Conservation (phyloP, 192 early-diverging fungal species). For the Backusella parvicylindrica region DNA sequence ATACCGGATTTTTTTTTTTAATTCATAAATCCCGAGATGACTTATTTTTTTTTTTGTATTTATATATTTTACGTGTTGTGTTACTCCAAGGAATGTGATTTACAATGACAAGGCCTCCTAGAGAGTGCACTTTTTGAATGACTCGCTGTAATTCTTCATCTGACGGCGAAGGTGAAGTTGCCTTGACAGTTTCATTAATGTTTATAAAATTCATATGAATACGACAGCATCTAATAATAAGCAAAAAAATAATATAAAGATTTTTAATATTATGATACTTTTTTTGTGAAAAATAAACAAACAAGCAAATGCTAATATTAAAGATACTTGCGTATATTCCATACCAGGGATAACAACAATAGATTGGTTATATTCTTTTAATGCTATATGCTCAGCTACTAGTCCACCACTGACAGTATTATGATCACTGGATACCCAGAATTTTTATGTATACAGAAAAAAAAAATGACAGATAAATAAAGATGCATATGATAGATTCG, state of each 20-base stretch:
- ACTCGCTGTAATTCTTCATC: slow-evolving; percentile 57
- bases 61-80: slow-evolving; percentile 41
- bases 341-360: slow-evolving; percentile 66
- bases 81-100: slow-evolving; percentile 82
- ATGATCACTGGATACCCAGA: slow-evolving; percentile 50
- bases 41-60: neutral
- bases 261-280: neutral
- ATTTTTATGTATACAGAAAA: neutral
- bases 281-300: neutral
- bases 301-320: no score
- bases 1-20: neutral
- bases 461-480: neutral
- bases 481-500: neutral
- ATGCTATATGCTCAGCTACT: slow-evolving; percentile 53
- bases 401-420: slow-evolving; percentile 63
- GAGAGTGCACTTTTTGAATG: slow-evolving; percentile 55
- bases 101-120: slow-evolving; percentile 69
- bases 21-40: neutral
- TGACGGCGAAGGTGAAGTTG: slow-evolving; percentile 49
- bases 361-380: slow-evolving; percentile 42
- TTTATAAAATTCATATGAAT: slow-evolving; percentile 72
- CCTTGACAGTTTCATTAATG: slow-evolving; percentile 52
- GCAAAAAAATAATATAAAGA: neutral
- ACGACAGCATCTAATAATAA: slow-evolving; percentile 53
- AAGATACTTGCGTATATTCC: slow-evolving; percentile 52